phyloP scores from a whole-genome alignment of 2,329 filamentous ascomycete genomes.

The Macroventuria anomochaeta region DNA sequence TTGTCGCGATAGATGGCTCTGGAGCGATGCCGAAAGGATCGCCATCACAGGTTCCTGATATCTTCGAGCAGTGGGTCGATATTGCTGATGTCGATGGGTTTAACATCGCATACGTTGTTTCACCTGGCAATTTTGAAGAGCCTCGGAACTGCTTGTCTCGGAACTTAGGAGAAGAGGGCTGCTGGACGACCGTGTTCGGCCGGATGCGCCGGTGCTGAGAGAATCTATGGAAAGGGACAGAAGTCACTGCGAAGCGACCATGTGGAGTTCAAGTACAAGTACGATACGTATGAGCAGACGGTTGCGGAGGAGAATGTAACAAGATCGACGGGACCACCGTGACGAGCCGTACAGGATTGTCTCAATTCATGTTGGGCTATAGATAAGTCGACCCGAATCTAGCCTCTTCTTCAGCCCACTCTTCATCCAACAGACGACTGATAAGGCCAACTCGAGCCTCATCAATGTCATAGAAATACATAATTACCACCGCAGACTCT shows the following conservation, averaged over 20 bases:
- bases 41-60: conserved; percentile 67
- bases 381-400: too few relatives aligned
- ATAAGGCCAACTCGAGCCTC: too few relatives aligned
- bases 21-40: conserved; percentile 69
- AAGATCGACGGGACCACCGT: too few relatives aligned
- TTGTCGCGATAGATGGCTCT: conserved; percentile 68
- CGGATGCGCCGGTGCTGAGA: conserved; percentile 15
- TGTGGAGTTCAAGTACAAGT: conserved; percentile 23
- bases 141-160: conserved; percentile 20
- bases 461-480: too few relatives aligned
- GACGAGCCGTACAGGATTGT: too few relatives aligned
- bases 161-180: conserved; percentile 21
- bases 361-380: too few relatives aligned
- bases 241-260: conserved; percentile 20
- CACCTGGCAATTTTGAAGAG: conserved; percentile 25
- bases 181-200: conserved; percentile 12
- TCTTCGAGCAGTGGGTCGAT: conserved; percentile 68
- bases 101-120: conserved; percentile 60
- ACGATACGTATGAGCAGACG: conserved; percentile 22
- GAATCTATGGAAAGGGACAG: conserved; percentile 22
- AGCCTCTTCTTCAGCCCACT: too few relatives aligned
- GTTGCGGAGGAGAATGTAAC: conserved; percentile 11
- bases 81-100: conserved; percentile 76
- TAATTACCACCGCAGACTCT: too few relatives aligned
- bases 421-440: too few relatives aligned